Conservation (phyloP, 768 basidiomycete genomes). For the Termitomyces sp. region DNA sequence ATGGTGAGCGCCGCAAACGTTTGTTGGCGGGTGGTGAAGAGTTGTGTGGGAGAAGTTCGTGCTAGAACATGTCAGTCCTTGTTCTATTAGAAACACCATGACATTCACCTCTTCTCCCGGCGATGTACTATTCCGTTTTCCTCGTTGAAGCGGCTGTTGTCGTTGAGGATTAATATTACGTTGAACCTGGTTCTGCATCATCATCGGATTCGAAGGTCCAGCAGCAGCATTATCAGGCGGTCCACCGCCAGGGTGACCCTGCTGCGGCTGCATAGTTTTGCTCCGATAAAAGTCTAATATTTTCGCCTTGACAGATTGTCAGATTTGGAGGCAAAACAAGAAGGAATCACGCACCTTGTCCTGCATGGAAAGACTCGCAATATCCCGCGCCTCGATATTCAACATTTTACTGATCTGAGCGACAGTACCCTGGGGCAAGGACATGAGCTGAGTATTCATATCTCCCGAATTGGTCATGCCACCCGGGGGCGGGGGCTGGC, state of each 20-base stretch:
- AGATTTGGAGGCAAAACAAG: no score
- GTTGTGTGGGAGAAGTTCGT: conserved; percentile 42
- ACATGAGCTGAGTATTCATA: conserved; percentile 36
- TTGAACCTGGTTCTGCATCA: conserved; percentile 20
- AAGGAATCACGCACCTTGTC: conserved; percentile 53
- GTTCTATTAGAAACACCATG: not conserved
- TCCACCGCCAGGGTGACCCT: conserved; percentile 7
- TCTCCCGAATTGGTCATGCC: conserved; percentile 8
- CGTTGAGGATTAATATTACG: conserved; percentile 21
- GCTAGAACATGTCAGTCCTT: conserved; percentile 21
- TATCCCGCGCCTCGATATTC: conserved; percentile 10
- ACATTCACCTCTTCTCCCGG: conserved; percentile 52
- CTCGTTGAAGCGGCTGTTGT: conserved; percentile 21
- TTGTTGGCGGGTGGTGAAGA: conserved; percentile 55
- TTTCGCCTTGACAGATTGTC: conserved; percentile 1
- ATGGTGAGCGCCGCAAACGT: conserved; percentile 44
- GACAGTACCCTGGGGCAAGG: conserved; percentile 30
- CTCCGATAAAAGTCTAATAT: conserved; percentile 19
- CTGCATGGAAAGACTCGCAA: conserved; percentile 1
- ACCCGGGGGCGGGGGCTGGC: conserved; percentile 31
- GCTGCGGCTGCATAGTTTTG: conserved; percentile 13
- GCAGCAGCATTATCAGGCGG: conserved; percentile 31
- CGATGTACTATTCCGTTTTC: conserved; percentile 53
- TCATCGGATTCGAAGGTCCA: conserved; percentile 36
- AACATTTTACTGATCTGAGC: conserved; percentile 11